These are phyloP conservation scores for Coemansia sp. DNA, from an alignment of 192 early-diverging fungal species.

Conservation along the genomic window DNA sequence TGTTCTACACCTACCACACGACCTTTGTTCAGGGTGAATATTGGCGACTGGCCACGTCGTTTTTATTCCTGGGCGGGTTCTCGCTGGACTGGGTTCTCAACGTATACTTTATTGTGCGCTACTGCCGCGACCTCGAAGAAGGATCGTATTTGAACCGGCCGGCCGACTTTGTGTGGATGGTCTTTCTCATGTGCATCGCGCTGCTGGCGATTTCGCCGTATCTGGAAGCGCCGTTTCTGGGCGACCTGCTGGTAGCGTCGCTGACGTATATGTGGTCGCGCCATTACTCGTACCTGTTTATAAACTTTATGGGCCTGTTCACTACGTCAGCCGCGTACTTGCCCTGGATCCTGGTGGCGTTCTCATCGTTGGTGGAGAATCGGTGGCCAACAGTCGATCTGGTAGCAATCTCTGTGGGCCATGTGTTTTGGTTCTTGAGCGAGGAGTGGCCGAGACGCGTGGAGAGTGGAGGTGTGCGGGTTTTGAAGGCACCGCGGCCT, in stretches of 20 bases:
- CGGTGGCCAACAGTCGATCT: conserved; percentile 76
- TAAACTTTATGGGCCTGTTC: conserved; percentile 90
- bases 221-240: conserved; percentile 69
- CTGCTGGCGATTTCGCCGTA: conserved; percentile 52
- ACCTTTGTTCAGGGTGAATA: conserved; percentile 73
- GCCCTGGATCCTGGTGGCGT: conserved; percentile 85
- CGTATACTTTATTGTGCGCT: conserved; percentile 84
- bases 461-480: conserved; percentile 47
- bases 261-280: conserved; percentile 97
- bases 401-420: conserved; percentile 81
- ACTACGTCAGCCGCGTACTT: conserved; percentile 88
- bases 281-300: conserved; percentile 80
- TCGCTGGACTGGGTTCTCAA: conserved; percentile 91
- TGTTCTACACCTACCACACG: conserved; percentile 75
- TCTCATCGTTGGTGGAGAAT: conserved; percentile 68
- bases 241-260: conserved; percentile 74
- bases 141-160: conserved; percentile 84
- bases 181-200: conserved; percentile 60
- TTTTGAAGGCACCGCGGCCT: conserved; percentile 21
- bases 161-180: conserved; percentile 90
- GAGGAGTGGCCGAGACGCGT: conserved; percentile 84
- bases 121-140: conserved; percentile 91
- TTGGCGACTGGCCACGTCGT: conserved; percentile 90
- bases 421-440: conserved; percentile 92
- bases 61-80: conserved; percentile 88